Evolutionary conservation across 495 filamentous ascomycete species (phyloP), one percentile per base, ranked within the genome.

Genomic region (Neurospora sp.): DNA sequence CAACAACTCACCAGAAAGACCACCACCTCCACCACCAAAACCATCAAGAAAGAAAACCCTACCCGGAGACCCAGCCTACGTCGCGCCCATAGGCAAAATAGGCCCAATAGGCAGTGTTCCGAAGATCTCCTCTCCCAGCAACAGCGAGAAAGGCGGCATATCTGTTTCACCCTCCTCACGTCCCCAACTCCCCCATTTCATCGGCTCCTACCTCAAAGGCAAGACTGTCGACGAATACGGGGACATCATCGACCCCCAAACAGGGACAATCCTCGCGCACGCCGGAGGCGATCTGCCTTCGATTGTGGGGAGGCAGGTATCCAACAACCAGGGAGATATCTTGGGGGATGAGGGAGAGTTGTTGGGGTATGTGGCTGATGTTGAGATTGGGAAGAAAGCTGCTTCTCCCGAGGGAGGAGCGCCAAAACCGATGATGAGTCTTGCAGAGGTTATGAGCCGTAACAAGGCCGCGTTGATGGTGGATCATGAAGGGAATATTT

Each of bases 191-290:
- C 78, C 78, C 11, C 44, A 76, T 9, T 76, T 70, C 38, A 74
- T 90, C 86, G 75, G 86, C 79, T 48, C 88, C 81, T 76, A 89
- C 86, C 81, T 96, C 86, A 73, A 90, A 88, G 80, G 91, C 87
- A 75, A 92, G 90, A 81, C 91, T 87, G 81, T 92, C 86, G 75
- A 95, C 85, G 75, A 90, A 86, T 78, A 90, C 85, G 75, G 93
- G 83, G 82, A 93, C 89, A 86, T 97, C 87, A 84, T 97, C 91
- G 81, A 98, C 48, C 76, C 74, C 1, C 76, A 75, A 39, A 81
- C 83, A 1, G 83, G 83, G 4, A 81, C 82, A 70, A 81, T 86
- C 8, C 80, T 86, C 1, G 85, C 84, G 7, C 84, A 81, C 59
- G 83, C 81, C 0, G 83, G 77, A 4, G 85, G 85, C 8, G 85